Conservation (phyloP, 495 filamentous ascomycete species). For the Evansstolkia leycettana region DNA sequence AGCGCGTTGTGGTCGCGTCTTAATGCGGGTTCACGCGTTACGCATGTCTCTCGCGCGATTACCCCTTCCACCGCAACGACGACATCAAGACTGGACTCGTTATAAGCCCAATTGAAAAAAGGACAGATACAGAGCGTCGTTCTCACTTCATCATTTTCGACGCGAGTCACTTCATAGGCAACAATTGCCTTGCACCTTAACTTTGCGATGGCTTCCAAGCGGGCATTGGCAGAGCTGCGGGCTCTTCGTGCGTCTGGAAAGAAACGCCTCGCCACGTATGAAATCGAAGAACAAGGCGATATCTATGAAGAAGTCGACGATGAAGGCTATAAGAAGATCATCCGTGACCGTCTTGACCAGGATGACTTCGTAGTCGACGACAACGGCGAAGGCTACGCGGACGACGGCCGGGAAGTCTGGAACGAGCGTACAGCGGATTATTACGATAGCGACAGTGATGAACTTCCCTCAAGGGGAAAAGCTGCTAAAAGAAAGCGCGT, state of each 20-base stretch:
- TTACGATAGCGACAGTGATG: slow-evolving; percentile 59
- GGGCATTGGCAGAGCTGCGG: slow-evolving; percentile 63
- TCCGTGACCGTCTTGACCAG: slow-evolving; percentile 75
- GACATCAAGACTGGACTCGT: too few relatives aligned
- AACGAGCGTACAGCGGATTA: slow-evolving; percentile 42
- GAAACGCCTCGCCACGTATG: slow-evolving; percentile 77
- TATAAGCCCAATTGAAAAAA: too few relatives aligned
- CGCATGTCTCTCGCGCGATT: not conserved
- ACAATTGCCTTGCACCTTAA: too few relatives aligned
- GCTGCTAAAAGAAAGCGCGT: slow-evolving; percentile 78
- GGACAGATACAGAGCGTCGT: too few relatives aligned
- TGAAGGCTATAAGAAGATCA: slow-evolving; percentile 91
- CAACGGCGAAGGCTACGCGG: slow-evolving; percentile 87
- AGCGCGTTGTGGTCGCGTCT: slow-evolving; percentile 15
- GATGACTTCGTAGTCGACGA: slow-evolving; percentile 97
- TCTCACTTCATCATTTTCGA: too few relatives aligned
- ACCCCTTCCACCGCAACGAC: not conserved
- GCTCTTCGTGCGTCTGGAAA: slow-evolving; percentile 82
- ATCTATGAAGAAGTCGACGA: slow-evolving; percentile 97
- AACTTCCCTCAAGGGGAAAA: slow-evolving; percentile 52
- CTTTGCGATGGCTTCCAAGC: too few relatives aligned
- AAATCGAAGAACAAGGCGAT: slow-evolving; percentile 71
- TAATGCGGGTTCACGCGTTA: not conserved
- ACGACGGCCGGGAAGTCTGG: slow-evolving; percentile 97
- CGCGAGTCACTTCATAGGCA: too few relatives aligned